Percentiles rank a stretch among this genome's conserved stretches.
These are phyloP conservation scores for Globisporangium spinosum DNA, from an alignment of 352 stramenopile species.

Conservation along the genomic window DNA sequence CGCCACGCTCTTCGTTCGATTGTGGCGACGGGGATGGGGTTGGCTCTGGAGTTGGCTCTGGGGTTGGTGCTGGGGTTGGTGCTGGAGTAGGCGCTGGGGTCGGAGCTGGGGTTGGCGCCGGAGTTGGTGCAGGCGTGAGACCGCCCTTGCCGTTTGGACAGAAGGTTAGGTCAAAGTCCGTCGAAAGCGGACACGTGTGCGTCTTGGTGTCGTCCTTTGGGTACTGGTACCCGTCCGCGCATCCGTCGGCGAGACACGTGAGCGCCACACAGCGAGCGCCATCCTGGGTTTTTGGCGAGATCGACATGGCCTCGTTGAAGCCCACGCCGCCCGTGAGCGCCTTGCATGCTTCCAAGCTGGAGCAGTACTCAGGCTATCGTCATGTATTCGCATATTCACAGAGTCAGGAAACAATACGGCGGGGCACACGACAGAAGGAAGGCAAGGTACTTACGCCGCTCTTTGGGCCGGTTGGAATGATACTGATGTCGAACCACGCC, in stretches of 20 bases:
- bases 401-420: neutral
- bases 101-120: conserved; percentile 29
- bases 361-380: conserved; percentile 50
- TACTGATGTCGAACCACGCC: conserved; percentile 71
- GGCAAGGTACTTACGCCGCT: conserved; percentile 42
- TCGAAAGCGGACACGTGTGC: conserved; percentile 37
- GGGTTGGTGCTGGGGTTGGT: conserved; percentile 31
- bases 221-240: conserved; percentile 54
- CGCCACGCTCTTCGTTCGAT: conserved; percentile 18
- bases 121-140: conserved; percentile 20
- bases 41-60: conserved; percentile 26
- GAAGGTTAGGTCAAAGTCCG: conserved; percentile 62
- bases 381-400: neutral
- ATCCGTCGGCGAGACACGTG: conserved; percentile 49
- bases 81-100: conserved; percentile 31
- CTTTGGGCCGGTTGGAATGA: conserved; percentile 63
- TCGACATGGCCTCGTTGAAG: conserved; percentile 68
- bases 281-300: conserved; percentile 32
- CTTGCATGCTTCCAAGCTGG: conserved; percentile 50
- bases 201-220: conserved; percentile 77
- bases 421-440: neutral
- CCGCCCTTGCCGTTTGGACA: conserved; percentile 43
- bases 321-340: conserved; percentile 50
- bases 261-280: conserved; percentile 40
- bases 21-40: conserved; percentile 19